Base-by-base conservation (phyloP, 441 rosid species). In the Rhodomyrtus psidioides region DNA sequence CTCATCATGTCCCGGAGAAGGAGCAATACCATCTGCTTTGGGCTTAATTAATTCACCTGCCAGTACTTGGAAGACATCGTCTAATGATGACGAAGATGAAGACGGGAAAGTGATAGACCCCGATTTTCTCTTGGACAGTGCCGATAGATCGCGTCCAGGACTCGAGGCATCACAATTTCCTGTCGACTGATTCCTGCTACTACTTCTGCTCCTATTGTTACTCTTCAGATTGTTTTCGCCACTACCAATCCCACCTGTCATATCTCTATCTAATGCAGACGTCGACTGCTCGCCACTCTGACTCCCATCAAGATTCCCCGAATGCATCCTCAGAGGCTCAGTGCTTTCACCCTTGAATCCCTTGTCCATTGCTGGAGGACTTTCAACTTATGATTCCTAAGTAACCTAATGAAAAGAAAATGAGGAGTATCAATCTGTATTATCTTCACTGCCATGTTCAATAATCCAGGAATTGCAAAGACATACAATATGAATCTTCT, bases 321-420 rank as follows among this genome's bases (percentile, higher is more conserved):
- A 13, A 74, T 82, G 85, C 49, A 58, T 14, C n/a, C 49, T 70
- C 59, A 84, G 39, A 74, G 83, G 42, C 59, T 86, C 49, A 28
- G 70, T 76, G 46, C 79, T 81, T 84, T 81, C 88, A 53, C 82
- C 85, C 42, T 70, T 86, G 60, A 84, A 54, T 30, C 56, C 87
- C 17, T 82, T 54, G 81, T 85, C 92, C 96, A 92, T 94, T 85
- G 65, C 94, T 89, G 90, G 81, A 84, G 44, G 28, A 54, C 84
- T n/a, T 82, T 55, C 75, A 62, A 62, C 17, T 30, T 62, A 17
- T 62, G 2, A 62, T 62, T 70, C 49, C 79, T 34, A 34, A 70
- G 79, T 34, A 39, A 34, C 8, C 79, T 70, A 19, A 49, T 9
- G 39, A 65, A 65, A 70, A 21, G 79, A 70, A 70, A 34, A 70